Evolutionary conservation across 177 flowering plant genomes (phyloP).

Genomic region (Vitis hybrid): DNA sequence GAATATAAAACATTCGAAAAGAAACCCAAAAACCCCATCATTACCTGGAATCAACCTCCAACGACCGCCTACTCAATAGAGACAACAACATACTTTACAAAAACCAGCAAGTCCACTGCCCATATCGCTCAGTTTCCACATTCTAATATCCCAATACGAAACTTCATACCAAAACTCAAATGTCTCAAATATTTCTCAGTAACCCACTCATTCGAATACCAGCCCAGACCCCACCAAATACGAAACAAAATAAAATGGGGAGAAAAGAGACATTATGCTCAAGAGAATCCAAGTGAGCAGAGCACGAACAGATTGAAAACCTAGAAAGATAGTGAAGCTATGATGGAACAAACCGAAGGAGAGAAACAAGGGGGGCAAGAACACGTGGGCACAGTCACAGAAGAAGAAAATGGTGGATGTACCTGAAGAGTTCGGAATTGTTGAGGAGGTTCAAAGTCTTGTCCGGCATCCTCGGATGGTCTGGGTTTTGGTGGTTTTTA

Average conservation of each 20-base stretch:
- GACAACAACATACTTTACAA: conserved; percentile 53
- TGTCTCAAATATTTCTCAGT: too few relatives aligned
- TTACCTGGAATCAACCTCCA: conserved; percentile 58
- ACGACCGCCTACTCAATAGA: conserved; percentile 47
- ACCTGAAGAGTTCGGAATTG: conserved; percentile 24
- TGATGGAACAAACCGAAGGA: not conserved
- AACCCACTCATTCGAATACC: not conserved
- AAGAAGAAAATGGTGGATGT: not conserved
- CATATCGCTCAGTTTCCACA: conserved; percentile 30
- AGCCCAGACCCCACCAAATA: not conserved
- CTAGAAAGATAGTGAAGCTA: not conserved
- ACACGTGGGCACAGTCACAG: conserved; percentile 17
- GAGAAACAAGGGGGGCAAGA: conserved; percentile 4
- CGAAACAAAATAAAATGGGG: not conserved
- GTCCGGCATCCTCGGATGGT: conserved; percentile 21
- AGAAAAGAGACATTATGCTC: too few relatives aligned
- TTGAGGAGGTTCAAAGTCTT: conserved; percentile 20
- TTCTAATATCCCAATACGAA: conserved; percentile 13
- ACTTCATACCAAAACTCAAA: conserved; percentile 4
- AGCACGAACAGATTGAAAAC: not conserved
- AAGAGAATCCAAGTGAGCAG: too few relatives aligned
- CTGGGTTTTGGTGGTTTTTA: not conserved
- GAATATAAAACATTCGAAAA: not conserved
- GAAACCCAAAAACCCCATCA: not conserved
- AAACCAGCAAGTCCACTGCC: conserved; percentile 27